These are phyloP conservation scores for Canna indica DNA, from an alignment of 176 grass and related monocot genomes.

Conservation along the genomic window DNA sequence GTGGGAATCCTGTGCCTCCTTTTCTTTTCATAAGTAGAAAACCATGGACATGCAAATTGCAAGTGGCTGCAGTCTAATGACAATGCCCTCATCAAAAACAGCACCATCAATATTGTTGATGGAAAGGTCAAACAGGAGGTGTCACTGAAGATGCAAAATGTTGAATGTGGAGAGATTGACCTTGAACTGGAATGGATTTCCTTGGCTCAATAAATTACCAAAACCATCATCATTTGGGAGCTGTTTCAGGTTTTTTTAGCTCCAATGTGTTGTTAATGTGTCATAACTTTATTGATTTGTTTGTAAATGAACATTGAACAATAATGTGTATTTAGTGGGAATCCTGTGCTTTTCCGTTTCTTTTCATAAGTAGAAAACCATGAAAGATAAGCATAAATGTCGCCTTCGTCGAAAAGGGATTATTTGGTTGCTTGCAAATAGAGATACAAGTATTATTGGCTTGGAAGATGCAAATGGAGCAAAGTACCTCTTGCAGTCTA, in stretches of 20 bases:
- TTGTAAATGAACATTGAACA: not conserved
- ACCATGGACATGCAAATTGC: constrained; percentile 14
- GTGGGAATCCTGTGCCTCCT: too few species aligned
- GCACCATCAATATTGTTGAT: constrained; percentile 5
- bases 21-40: too few species aligned
- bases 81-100: constrained; percentile 9
- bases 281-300: not conserved
- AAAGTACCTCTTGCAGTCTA: too few species aligned
- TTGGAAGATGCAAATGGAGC: too few species aligned
- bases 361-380: too few species aligned
- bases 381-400: too few species aligned
- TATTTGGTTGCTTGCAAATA: too few species aligned
- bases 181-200: constrained; percentile 19
- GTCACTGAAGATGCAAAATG: constrained; percentile 12
- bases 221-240: not conserved
- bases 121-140: constrained; percentile 13
- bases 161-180: constrained; percentile 12
- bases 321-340: not conserved
- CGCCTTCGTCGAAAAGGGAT: too few species aligned
- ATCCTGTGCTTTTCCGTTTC: too few species aligned
- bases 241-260: not conserved
- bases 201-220: not conserved
- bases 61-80: constrained; percentile 20
- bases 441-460: too few species aligned
- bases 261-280: not conserved